These are phyloP conservation scores for Pseudoneurospora amorphoporcata DNA, from an alignment of 495 filamentous ascomycete genomes.

Conservation along the genomic window DNA sequence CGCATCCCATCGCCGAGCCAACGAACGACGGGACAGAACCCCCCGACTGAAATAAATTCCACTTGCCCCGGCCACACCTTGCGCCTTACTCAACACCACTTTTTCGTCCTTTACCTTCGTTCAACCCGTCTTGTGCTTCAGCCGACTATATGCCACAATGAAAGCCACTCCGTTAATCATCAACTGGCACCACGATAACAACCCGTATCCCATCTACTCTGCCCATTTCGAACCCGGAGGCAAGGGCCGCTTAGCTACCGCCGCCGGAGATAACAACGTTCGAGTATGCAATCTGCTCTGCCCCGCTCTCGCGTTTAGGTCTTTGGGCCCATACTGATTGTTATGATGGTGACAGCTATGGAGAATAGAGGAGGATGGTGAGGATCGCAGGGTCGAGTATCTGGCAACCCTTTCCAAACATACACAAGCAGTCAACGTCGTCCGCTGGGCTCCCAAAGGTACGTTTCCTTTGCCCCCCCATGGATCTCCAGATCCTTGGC, in stretches of 20 bases:
- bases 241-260: slow-evolving; percentile 86
- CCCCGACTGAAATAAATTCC: neutral
- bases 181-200: slow-evolving; percentile 94
- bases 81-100: neutral
- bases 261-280: slow-evolving; percentile 94
- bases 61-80: neutral
- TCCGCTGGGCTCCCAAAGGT: slow-evolving; percentile 91
- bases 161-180: slow-evolving; percentile 85
- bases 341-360: slow-evolving; percentile 52
- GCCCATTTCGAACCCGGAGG: slow-evolving; percentile 92
- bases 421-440: slow-evolving; percentile 96
- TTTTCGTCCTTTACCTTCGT: neutral
- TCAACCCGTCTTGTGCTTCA: neutral
- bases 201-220: slow-evolving; percentile 79
- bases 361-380: slow-evolving; percentile 79
- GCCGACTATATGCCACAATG: slow-evolving; percentile 45
- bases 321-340: neutral
- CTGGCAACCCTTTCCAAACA: slow-evolving; percentile 85
- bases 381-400: slow-evolving; percentile 80
- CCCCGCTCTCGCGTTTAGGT: slow-evolving; percentile 1
- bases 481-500: neutral
- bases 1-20: neutral
- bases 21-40: neutral
- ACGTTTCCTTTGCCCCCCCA: slow-evolving; percentile 5
- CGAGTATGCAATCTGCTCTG: slow-evolving; percentile 48